These are phyloP conservation scores for Rhynchospora breviuscula DNA, from an alignment of 176 grass and related monocot genomes.

Conservation along the genomic window DNA sequence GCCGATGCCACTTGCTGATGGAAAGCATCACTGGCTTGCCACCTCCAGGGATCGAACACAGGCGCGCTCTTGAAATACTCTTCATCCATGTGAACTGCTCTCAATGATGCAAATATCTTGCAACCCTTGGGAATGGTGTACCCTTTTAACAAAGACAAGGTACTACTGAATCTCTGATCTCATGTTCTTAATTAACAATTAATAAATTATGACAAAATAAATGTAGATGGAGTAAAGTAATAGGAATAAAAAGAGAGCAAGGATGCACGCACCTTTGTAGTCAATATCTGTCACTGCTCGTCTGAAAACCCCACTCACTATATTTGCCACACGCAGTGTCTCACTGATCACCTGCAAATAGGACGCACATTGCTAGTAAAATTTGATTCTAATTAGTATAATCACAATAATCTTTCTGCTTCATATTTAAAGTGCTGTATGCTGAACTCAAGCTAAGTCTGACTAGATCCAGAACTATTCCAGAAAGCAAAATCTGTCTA, in stretches of 20 bases:
- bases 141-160: constrained; percentile 31
- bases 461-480: too few species aligned
- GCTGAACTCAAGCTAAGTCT: too few species aligned
- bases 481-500: too few species aligned
- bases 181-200: too few species aligned
- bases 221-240: not conserved
- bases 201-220: not conserved
- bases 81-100: constrained; percentile 73
- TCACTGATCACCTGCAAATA: constrained; percentile 79
- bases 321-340: constrained; percentile 91
- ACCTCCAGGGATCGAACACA: constrained; percentile 90
- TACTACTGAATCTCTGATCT: not conserved
- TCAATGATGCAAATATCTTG: constrained; percentile 91
- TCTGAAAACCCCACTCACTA: constrained; percentile 90
- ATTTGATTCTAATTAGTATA: too few species aligned
- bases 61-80: constrained; percentile 77
- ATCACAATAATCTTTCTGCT: too few species aligned
- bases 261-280: constrained; percentile 65
- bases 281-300: constrained; percentile 78
- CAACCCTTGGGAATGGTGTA: constrained; percentile 93
- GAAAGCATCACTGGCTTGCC: constrained; percentile 62
- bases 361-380: too few species aligned
- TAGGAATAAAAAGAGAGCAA: not conserved
- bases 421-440: too few species aligned
- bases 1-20: constrained; percentile 41